A percentile compares a stretch with the other conserved stretches of the same genome.
These are phyloP conservation scores for Volvox carteri DNA, from an alignment of 163 green algal genomes.

Conservation along the genomic window DNA sequence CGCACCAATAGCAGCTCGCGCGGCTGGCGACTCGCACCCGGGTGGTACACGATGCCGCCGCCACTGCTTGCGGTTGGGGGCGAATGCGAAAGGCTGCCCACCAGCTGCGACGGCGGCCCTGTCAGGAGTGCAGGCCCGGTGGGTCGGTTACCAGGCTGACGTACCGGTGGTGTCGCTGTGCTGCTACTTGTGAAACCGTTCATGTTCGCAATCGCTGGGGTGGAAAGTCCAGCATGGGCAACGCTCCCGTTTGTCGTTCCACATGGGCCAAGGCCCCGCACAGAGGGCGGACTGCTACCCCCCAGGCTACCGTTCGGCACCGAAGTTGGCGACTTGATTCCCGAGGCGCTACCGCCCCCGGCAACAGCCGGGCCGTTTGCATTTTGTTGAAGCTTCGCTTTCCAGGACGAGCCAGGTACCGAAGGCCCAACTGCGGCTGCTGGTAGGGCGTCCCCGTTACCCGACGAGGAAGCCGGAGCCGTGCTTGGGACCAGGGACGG, in stretches of 20 bases:
- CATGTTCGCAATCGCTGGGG: conserved; percentile 1
- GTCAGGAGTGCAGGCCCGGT: background rate
- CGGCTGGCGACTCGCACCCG: background rate
- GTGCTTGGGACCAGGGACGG: conserved; percentile 13
- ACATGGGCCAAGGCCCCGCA: conserved; percentile 2
- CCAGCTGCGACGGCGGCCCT: conserved; percentile 5
- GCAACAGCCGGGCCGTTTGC: background rate
- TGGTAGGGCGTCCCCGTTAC: background rate
- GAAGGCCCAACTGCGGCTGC: background rate
- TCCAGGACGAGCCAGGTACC: conserved; percentile 1
- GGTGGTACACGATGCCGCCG: conserved; percentile 8
- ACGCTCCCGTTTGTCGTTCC: conserved; percentile 1
- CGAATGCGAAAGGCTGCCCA: conserved; percentile 16
- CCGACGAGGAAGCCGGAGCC: background rate
- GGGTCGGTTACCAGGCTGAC: conserved; percentile 9
- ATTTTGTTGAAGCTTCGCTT: conserved; percentile 31
- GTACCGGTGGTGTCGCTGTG: background rate
- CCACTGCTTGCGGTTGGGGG: background rate
- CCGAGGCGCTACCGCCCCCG: background rate
- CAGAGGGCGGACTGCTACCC: background rate
- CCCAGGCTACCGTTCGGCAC: conserved; percentile 6
- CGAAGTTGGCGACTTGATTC: background rate
- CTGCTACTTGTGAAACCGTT: no score
- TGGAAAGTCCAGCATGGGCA: conserved; percentile 38
- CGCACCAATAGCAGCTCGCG: conserved; percentile 57